Base-by-base conservation (phyloP, 2,329 filamentous ascomycete species). In the Cordyceps fumosorosea region DNA sequence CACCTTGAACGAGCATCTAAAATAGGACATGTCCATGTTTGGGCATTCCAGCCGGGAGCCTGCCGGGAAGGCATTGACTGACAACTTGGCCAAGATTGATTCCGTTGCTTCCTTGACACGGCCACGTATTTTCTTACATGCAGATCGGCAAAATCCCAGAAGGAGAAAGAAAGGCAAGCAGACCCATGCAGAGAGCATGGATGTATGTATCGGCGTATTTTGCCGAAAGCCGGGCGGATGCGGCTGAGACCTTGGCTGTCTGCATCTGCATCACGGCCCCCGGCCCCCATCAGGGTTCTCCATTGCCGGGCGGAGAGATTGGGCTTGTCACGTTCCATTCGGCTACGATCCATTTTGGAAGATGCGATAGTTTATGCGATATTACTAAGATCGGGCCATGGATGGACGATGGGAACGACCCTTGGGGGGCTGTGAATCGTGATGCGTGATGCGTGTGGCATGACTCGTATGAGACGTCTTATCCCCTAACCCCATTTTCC, bases 381-480 rank as follows among this genome's bases (percentile, higher is more conserved):
- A 56, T 56, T 56, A 56, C 53, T 56, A 56, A 56, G 40, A 45
- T 56, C 40, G 53, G 40, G 40, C 40, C 53, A 56, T 44, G 16
- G 5, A 45, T 22, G 16, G 40, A 11, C 40, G n/a, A 22, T 34
- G 16, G 29, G 34, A 32, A 44, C 40, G 18, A 7, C 7, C 24
- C 22, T 26, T 44, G 37, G 34, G 29, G 29, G 29, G 5, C 29
- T 29, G 29, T 1, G 29, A 29, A 29, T 29, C 29, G 29, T 29
- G 29, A 29, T 18, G 40, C 16, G 3, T 1, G 24, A 6, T 45
- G 40, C 40, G 37, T 45, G 37, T 45, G 37, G 53, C 18, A 44
- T 56, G 53, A 56, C 53, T 56, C 40, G 53, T 44, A 45, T 6
- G 32, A 37, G 29, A 29, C 29, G 12, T 37, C 34, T 37, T 37